Conservation (phyloP, 257 asterid species). For the Cinchona pubescens region DNA sequence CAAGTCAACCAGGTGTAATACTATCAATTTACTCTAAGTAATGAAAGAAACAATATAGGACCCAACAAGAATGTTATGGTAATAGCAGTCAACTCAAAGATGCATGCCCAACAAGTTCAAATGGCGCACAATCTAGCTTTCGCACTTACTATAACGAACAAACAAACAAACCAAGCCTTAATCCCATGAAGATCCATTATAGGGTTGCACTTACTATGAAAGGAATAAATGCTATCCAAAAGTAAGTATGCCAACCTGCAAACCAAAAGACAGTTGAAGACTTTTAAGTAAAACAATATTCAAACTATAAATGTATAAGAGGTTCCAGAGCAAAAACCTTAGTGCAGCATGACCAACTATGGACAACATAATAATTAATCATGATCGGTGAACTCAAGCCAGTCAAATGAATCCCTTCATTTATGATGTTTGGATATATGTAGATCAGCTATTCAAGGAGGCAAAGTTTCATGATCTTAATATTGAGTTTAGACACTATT, state of each 20-base stretch:
- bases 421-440: not conserved
- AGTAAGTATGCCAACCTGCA: constrained; percentile 97
- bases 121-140: not conserved
- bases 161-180: too few relatives aligned
- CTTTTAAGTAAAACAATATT: constrained; percentile 6
- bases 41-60: not conserved
- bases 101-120: not conserved
- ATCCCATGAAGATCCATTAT: too few relatives aligned
- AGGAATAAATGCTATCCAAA: constrained; percentile 92
- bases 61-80: not conserved
- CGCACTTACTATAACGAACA: too few relatives aligned
- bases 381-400: not conserved
- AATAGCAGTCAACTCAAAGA: not conserved
- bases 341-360: not conserved
- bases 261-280: constrained; percentile 9
- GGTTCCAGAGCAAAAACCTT: not conserved
- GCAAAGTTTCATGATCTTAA: not conserved
- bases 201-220: constrained; percentile 56
- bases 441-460: not conserved
- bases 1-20: not conserved
- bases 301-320: not conserved
- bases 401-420: not conserved
- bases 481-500: not conserved
- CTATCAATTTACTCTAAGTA: not conserved
- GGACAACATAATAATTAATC: not conserved